A percentile compares a stretch with the other conserved stretches of the same genome.
These are phyloP conservation scores for Fusarium drepaniforme DNA, from an alignment of 2,329 filamentous ascomycete species.

Conservation along the genomic window DNA sequence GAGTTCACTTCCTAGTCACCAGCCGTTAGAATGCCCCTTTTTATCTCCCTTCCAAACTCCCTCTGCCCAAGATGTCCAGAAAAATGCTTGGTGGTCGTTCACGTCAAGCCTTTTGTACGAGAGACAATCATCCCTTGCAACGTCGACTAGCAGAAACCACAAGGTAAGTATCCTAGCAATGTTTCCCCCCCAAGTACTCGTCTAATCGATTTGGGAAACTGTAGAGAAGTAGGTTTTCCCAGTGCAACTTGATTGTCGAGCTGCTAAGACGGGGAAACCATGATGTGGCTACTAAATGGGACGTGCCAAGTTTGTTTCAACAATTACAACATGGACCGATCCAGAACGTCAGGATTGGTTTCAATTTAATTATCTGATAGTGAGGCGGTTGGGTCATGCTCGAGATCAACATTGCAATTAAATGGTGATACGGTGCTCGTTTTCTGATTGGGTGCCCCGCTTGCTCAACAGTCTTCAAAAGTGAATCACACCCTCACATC, in stretches of 20 bases:
- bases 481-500: neutral
- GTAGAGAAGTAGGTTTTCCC: neutral
- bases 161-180: neutral
- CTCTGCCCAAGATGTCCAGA: neutral
- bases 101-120: neutral
- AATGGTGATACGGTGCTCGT: neutral
- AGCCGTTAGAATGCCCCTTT: neutral
- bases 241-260: neutral
- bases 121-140: neutral
- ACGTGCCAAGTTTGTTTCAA: neutral
- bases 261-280: neutral
- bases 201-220: neutral
- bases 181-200: neutral
- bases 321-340: neutral
- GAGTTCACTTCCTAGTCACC: neutral
- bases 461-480: neutral
- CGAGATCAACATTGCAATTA: neutral
- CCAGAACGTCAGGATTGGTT: neutral
- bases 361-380: neutral
- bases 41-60: neutral
- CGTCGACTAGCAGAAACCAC: neutral
- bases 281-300: neutral
- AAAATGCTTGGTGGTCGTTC: neutral
- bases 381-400: too few relatives aligned
- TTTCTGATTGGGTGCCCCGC: neutral